Base-by-base conservation (phyloP, 2,329 filamentous ascomycete genomes). In the Aspergillus neotritici region DNA sequence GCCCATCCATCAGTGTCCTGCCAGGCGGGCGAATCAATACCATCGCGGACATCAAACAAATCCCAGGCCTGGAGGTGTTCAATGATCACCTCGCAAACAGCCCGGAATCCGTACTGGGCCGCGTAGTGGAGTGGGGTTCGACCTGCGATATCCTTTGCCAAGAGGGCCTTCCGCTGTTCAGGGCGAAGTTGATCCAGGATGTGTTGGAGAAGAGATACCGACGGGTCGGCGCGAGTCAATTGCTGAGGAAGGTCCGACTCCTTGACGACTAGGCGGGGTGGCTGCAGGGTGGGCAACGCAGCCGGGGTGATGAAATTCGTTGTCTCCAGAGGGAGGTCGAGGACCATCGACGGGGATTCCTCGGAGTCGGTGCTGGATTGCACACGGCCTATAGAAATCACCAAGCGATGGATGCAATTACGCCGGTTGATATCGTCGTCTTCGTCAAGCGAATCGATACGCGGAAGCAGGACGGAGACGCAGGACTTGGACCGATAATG, bases 1-100 rank as follows among this genome's bases (percentile, higher is more conserved):
- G 90, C 87, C 64, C 85, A 88, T 13, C 93, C 91, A 58, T 97
- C 93, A 14, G 82, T 79, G 61, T 98, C 93, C 66, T 96, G 91
- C 91, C 91, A 97, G 48, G 83, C 76, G 1, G 80, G 76, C 0
- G 87, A 86, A 62, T 97, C 91, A 38, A 98, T 94, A 8, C 90
- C 90, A 49, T 88, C 76, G 30, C 82, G 80, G 21, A 90, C 82
- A 57, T 94, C 78, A 58, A 95, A 95, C 55, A 94, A 83, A 12
- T 79, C 79, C 91, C 91, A 97, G 16, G 82, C 77, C 61, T 91
- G 86, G 82, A 98, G 90, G 57, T 85, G 84, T 50, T 84, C 82
- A 70, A 96, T 90, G 53, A 97, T 78, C 16, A 90, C 76, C 60
- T 94, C 79, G 60, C 88, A 95, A 8, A 96, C 83, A n/a, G 88